These are phyloP conservation scores for Podospora bellae-mahoneyi DNA, from an alignment of 495 filamentous ascomycete species.

Conservation along the genomic window DNA sequence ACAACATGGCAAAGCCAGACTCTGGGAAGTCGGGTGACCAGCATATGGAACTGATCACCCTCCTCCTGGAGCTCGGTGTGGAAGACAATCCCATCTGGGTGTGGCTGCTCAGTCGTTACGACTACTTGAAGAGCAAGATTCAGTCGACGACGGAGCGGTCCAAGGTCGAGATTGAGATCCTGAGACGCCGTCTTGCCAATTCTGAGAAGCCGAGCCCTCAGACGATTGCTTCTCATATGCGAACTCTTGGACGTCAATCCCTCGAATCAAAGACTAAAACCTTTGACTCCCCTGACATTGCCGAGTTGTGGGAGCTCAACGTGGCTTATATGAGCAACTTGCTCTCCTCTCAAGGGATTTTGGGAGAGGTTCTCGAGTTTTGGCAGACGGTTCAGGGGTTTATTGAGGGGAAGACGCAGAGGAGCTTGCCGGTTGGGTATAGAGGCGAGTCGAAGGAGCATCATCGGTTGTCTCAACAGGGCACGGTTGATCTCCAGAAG, in stretches of 20 bases:
- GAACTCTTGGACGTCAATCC: constrained; percentile 61
- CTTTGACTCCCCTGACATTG: constrained; percentile 69
- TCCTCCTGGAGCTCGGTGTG: constrained; percentile 86
- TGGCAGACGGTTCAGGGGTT: constrained; percentile 92
- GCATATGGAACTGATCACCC: constrained; percentile 82
- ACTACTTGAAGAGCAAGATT: constrained; percentile 83
- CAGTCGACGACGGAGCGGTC: constrained; percentile 72
- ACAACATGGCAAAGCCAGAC: constrained; percentile 45
- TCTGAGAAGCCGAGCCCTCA: constrained; percentile 66
- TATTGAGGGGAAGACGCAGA: constrained; percentile 81
- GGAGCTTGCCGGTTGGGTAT: constrained; percentile 73
- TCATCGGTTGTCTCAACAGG: constrained; percentile 72
- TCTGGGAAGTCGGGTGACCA: constrained; percentile 62
- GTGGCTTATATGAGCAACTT: constrained; percentile 68
- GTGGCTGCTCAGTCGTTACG: constrained; percentile 85
- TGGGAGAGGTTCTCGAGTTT: constrained; percentile 87
- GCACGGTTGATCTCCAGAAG: constrained; percentile 67
- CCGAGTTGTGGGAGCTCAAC: constrained; percentile 88
- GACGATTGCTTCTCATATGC: constrained; percentile 67
- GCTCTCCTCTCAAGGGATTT: constrained; percentile 67
- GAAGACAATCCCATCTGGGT: constrained; percentile 94
- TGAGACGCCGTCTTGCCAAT: constrained; percentile 73
- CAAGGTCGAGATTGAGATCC: constrained; percentile 85
- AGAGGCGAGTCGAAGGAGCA: constrained; percentile 81
- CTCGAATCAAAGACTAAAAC: constrained; percentile 51